These are phyloP conservation scores for Neurospora terricola DNA, from an alignment of 495 filamentous ascomycete genomes.

Conservation along the genomic window DNA sequence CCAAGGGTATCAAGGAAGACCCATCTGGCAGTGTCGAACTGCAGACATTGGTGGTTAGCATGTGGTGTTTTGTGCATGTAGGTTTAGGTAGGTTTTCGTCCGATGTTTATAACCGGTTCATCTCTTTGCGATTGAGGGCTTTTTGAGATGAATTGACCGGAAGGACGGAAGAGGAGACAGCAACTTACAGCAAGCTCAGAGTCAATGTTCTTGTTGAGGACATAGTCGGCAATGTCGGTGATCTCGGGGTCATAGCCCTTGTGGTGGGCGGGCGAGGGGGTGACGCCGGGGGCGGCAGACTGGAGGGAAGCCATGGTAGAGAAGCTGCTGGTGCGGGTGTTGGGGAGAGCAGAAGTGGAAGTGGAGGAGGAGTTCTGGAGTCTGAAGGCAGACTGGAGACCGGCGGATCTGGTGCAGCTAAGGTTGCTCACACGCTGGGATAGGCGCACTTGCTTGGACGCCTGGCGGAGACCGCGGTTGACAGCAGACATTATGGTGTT, in stretches of 20 bases:
- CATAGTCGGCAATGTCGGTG: constrained; percentile 85
- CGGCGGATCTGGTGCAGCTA: neutral
- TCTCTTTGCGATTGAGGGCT: neutral
- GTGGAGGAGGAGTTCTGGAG: constrained; percentile 13
- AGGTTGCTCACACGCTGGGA: constrained; percentile 2
- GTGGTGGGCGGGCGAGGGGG: constrained; percentile 36
- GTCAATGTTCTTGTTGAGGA: constrained; percentile 82
- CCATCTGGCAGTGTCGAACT: constrained; percentile 89
- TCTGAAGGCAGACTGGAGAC: neutral
- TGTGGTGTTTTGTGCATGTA: neutral
- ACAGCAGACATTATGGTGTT: constrained; percentile 19
- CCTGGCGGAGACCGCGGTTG: constrained; percentile 23
- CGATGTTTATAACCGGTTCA: neutral
- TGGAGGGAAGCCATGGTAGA: constrained; percentile 47
- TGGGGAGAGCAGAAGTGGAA: constrained; percentile 13
- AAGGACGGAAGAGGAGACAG: constrained; percentile 2
- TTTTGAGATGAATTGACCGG: neutral
- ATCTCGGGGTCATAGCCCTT: constrained; percentile 82
- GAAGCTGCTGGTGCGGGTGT: constrained; percentile 29
- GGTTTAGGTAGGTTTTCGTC: neutral
- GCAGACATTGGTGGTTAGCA: constrained; percentile 14
- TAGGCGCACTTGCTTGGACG: constrained; percentile 19
- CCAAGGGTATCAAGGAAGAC: constrained; percentile 92
- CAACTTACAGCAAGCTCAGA: constrained; percentile 84
- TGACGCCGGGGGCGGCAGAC: constrained; percentile 34